Base-by-base conservation (phyloP, 2,329 filamentous ascomycete species). In the Stachybotrys echinatus region DNA sequence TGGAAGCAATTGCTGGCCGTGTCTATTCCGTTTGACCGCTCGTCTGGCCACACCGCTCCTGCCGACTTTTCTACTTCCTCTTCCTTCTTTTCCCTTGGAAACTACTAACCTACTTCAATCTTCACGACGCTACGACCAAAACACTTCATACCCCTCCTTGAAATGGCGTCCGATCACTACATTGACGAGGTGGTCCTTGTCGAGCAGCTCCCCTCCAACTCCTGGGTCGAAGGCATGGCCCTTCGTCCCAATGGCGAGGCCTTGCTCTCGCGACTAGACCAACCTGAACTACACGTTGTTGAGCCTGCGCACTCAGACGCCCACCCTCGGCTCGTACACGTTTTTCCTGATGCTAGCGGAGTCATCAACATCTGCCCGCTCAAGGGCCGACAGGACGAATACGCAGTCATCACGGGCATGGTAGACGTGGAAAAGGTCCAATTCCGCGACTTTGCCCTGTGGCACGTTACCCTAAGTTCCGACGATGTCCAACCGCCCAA, bases 351-450 rank as follows among this genome's bases (percentile, higher is more conserved):
- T 14, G 43, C 43, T 31, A 50, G 20, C 23, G 49, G 49, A 21
- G 23, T 38, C 47, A 47, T 50, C 49, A 48, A 50, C 40, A 18
- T 54, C 42, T 50, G 49, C 43, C 27, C 22, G 3, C 31, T 54
- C 12, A 45, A 39, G n/a, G 37, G 38, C 21, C 39, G 49, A 21
- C 17, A 45, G 17, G 52, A 53, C 18, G 52, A 51, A 47, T 54
- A 50, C 40, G 47, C 45, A 14, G 47, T 51, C 14, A 42, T 50
- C n/a, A 45, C 52, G 18, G 52, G 38, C 20, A 14, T 18, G 23
- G 44, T 48, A 38, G 52, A 54, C 42, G 31, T 50, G 19, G 31
- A 45, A 27, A 49, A 48, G 12, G 45, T 42, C 31, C 20, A 48
- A 18, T 54, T 51, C 31, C 27, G 39, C 42, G 34, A 23, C 31